Percentiles rank a stretch among this genome's conserved stretches.
Evolutionary conservation across 2,329 filamentous ascomycete species (phyloP).

Genomic region (Arthrobotrys musiformis): DNA sequence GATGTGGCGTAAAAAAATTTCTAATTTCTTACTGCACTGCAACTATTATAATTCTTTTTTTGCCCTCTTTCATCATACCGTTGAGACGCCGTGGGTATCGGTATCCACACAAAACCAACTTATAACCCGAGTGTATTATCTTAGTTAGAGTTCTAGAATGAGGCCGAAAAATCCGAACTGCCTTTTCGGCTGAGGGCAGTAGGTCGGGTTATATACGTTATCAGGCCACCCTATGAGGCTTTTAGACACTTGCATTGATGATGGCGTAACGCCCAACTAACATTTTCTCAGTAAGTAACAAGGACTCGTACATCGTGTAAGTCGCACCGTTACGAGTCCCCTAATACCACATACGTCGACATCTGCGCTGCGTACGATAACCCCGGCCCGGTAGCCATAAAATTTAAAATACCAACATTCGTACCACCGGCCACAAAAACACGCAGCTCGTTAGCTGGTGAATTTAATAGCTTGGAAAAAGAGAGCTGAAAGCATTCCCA

Average conservation of each 20-base stretch:
- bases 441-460: too few relatives aligned
- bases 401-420: neutral
- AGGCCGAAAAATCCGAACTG: slow-evolving; percentile 1
- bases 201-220: neutral
- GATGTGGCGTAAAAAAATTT: neutral
- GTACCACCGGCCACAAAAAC: neutral
- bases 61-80: slow-evolving; percentile 1
- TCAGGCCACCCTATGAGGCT: slow-evolving; percentile 17
- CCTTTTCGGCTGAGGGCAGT: slow-evolving; percentile 10
- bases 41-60: too few relatives aligned
- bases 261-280: slow-evolving; percentile 7
- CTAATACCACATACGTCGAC: neutral
- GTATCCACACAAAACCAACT: neutral
- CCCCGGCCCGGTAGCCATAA: neutral
- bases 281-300: neutral
- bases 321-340: neutral
- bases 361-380: neutral
- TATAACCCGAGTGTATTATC: neutral
- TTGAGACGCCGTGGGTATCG: neutral
- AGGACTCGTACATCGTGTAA: neutral
- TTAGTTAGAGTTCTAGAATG: slow-evolving; percentile 53
- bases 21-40: too few relatives aligned
- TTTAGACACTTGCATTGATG: slow-evolving; percentile 5
- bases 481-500: neutral
- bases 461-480: too few relatives aligned